Conservation (phyloP, 805 yeast genomes). For the Saturnispora quitensis region DNA sequence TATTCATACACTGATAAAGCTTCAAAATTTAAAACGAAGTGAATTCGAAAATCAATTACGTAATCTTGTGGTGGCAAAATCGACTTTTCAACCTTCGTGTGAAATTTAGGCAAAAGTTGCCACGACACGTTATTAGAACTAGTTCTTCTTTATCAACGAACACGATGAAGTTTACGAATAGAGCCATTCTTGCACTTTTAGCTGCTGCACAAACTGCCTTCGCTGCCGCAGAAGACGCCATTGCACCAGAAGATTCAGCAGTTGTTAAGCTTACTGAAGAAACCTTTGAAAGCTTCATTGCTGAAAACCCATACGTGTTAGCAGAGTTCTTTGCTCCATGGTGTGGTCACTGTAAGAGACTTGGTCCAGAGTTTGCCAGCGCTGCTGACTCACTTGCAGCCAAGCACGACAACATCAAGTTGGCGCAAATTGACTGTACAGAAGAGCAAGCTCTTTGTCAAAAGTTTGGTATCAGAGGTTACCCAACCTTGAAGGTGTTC, state of each 20-base stretch:
- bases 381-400: slow-evolving; percentile 61
- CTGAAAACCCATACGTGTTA: slow-evolving; percentile 66
- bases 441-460: slow-evolving; percentile 65
- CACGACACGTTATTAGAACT: neutral
- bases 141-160: neutral
- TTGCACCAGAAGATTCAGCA: slow-evolving; percentile 75
- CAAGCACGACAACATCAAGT: slow-evolving; percentile 43
- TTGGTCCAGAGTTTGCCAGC: slow-evolving; percentile 70
- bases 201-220: slow-evolving; percentile 25
- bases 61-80: neutral
- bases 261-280: slow-evolving; percentile 71
- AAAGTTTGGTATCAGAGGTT: slow-evolving; percentile 63
- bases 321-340: slow-evolving; percentile 93
- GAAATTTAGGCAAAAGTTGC: neutral
- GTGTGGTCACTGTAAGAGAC: slow-evolving; percentile 93
- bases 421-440: slow-evolving; percentile 84
- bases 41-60: no score
- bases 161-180: slow-evolving; percentile 29
- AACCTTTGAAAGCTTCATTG: slow-evolving; percentile 56
- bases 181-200: slow-evolving; percentile 33
- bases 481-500: slow-evolving; percentile 76
- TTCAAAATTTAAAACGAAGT: no score
- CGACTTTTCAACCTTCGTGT: neutral
- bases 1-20: no score
- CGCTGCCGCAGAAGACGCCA: slow-evolving; percentile 41